These are phyloP conservation scores for Kluyveromyces sp. DNA, from an alignment of 1,139 yeast species.

Conservation along the genomic window DNA sequence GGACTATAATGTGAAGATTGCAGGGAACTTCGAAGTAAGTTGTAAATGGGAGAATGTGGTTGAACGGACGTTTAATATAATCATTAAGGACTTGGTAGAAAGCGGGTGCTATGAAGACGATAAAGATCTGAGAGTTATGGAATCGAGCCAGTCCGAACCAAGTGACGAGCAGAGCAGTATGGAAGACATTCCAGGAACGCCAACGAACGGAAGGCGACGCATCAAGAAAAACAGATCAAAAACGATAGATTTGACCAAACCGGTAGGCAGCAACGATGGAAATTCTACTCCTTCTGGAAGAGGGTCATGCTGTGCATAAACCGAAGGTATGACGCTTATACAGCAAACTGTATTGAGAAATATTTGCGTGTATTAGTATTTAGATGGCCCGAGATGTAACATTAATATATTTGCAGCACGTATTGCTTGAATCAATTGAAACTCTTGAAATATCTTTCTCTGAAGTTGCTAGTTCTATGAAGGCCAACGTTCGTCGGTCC, in stretches of 20 bases:
- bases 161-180: background rate
- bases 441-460: conserved; percentile 74
- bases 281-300: background rate
- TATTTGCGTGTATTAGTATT: background rate
- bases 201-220: conserved; percentile 1
- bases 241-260: conserved; percentile 8
- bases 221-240: background rate
- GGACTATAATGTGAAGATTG: conserved; percentile 21
- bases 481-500: conserved; percentile 48
- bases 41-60: conserved; percentile 31
- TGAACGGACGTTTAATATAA: conserved; percentile 25
- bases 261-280: conserved; percentile 1
- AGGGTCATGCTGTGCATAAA: conserved; percentile 6
- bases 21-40: conserved; percentile 32
- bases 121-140: conserved; percentile 1
- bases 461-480: conserved; percentile 45
- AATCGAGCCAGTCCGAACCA: background rate
- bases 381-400: background rate
- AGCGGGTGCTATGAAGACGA: conserved; percentile 28
- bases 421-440: conserved; percentile 33
- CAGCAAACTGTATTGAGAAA: background rate
- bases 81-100: conserved; percentile 28
- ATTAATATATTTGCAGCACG: background rate
- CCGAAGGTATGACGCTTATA: background rate
- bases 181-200: background rate